phyloP scores from a whole-genome alignment of 2,329 filamentous ascomycete species.

The Thelonectria olida region DNA sequence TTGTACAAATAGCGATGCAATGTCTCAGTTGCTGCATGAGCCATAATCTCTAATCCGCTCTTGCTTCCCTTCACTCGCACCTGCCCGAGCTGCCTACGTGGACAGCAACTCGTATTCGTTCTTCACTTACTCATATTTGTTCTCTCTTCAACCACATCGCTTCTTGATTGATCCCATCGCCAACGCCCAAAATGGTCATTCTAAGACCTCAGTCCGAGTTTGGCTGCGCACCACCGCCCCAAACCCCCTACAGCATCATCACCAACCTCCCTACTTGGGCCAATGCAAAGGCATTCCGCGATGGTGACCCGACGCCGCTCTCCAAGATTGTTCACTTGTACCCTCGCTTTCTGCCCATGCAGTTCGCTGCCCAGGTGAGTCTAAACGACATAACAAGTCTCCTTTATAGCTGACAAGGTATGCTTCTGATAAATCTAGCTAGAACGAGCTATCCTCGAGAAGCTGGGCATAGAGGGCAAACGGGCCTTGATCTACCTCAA shows the following conservation, averaged over 20 bases:
- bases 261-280: conserved; percentile 57
- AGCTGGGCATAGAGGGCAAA: conserved; percentile 39
- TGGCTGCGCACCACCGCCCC: conserved; percentile 57
- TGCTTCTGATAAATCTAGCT: conserved; percentile 41
- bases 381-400: not conserved
- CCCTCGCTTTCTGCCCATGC: conserved; percentile 56
- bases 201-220: conserved; percentile 50
- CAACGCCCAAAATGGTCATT: conserved; percentile 44
- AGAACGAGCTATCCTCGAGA: conserved; percentile 46
- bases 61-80: not conserved
- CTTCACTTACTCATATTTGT: not conserved
- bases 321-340: conserved; percentile 53
- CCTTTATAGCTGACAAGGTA: not conserved
- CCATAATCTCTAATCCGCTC: no score
- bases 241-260: conserved; percentile 58
- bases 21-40: no score
- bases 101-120: not conserved
- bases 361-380: conserved; percentile 45
- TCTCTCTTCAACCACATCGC: not conserved
- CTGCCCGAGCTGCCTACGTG: not conserved
- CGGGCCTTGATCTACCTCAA: conserved; percentile 44
- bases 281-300: conserved; percentile 48
- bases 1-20: not conserved
- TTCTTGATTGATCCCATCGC: not conserved
- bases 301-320: conserved; percentile 51